phyloP scores from a whole-genome alignment of 768 basidiomycete species.

The Galerina marginata region DNA sequence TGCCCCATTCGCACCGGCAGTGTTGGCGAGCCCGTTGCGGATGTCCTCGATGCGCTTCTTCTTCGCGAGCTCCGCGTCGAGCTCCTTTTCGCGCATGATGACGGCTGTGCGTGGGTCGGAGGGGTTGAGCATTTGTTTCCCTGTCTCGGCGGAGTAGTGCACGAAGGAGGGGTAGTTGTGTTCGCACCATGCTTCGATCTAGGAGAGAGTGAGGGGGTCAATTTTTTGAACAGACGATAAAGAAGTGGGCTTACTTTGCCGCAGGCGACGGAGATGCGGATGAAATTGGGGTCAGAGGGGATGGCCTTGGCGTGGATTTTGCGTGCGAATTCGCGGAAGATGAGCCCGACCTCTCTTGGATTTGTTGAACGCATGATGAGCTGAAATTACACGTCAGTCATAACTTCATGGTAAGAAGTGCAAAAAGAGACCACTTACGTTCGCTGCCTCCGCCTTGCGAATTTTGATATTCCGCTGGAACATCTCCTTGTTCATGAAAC shows the following conservation, averaged over 20 bases:
- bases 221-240: not conserved
- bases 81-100: constrained; percentile 48
- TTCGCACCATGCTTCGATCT: constrained; percentile 96
- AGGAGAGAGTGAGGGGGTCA: constrained; percentile 5
- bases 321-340: constrained; percentile 84
- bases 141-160: constrained; percentile 32
- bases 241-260: constrained; percentile 63
- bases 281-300: constrained; percentile 86
- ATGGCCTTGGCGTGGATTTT: constrained; percentile 82
- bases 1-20: not conserved
- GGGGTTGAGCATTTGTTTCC: constrained; percentile 44
- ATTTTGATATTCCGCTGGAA: constrained; percentile 93
- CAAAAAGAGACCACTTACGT: constrained; percentile 49
- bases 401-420: not conserved
- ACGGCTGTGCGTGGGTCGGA: constrained; percentile 64
- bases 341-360: constrained; percentile 86
- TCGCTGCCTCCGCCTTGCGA: constrained; percentile 86
- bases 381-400: constrained; percentile 41
- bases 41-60: constrained; percentile 36
- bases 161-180: constrained; percentile 95
- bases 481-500: constrained; percentile 92
- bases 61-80: constrained; percentile 39
- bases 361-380: constrained; percentile 93
- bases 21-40: not conserved
- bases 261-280: constrained; percentile 82